Base-by-base conservation (phyloP, 805 yeast genomes). In the Ogataea glucozyma region DNA sequence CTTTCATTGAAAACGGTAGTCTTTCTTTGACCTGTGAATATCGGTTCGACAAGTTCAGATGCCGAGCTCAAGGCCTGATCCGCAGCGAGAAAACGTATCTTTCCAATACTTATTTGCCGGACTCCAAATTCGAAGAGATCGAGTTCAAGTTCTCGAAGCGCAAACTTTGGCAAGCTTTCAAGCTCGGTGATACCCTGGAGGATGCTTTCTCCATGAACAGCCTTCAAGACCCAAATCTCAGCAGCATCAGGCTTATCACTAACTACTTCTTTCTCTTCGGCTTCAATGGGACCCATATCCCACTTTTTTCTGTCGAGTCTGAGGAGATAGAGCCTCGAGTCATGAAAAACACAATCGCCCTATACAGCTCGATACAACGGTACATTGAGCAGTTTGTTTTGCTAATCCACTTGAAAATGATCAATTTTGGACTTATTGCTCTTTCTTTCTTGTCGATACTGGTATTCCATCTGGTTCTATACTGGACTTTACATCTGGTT, bases 1-100 rank as follows among this genome's bases (percentile, higher is more conserved):
- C 61, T 1, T 61, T 61, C 38, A 47, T 56, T 16, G 65, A 61
- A 33, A 52, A 57, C 40, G 65, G 65, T 0, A 31, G 47, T 3
- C n/a, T 59, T 5, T 35, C 54, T 11, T 40, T 60, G 18, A 50
- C 42, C 22, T 58, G 63, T 33, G 55, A 54, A 23, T 53, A 53
- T 31, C 43, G 50, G n/a, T 60, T 61, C 33, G 41, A 38, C 31
- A 46, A 44, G 16, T 44, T 60, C 33, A 47, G 47, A 31, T 59
- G 62, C 32, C 52, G 52, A n/a, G 46, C 52, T 6, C 55, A 46
- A n/a, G 65, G 65, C 1, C 21, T 40, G n/a, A 57, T 61, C 5
- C 52, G 44, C 17, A 49, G 60, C 12, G 53, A 53, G 10, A 58
- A 57, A 23, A 44, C 51, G 6, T 60, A 60, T 41, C 42, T 61